Evolutionary conservation across 148 eudicot species (phyloP).

Genomic region (Chenopodium album): DNA sequence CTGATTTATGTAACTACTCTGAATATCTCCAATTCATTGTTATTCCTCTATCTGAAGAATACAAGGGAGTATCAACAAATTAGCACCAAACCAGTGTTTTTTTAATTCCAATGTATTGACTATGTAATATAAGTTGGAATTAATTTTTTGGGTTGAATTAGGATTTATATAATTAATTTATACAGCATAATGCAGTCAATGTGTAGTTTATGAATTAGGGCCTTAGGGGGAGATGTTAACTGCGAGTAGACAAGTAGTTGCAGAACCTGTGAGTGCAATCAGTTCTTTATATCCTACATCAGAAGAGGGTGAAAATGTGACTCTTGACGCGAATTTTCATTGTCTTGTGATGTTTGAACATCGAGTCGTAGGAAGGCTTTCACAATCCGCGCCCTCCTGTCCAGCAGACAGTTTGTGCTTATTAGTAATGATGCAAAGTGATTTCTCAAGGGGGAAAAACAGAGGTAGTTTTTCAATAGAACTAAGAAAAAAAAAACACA

Average conservation of each 20-base stretch:
- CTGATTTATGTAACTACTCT: slow-evolving; percentile 21
- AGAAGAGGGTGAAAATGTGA: neutral
- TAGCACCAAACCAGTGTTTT: slow-evolving; percentile 45
- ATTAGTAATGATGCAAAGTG: too few species aligned
- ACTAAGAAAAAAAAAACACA: neutral
- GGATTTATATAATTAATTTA: neutral
- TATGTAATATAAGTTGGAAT: slow-evolving; percentile 3
- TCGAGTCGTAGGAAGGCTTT: neutral
- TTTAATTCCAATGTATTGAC: slow-evolving; percentile 12
- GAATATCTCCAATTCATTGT: slow-evolving; percentile 7
- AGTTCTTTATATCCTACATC: neutral
- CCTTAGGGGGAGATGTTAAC: neutral
- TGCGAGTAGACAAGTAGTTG: neutral
- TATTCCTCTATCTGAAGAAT: slow-evolving; percentile 40
- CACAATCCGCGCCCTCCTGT: neutral
- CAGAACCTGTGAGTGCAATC: neutral
- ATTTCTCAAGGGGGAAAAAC: too few species aligned
- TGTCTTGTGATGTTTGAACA: neutral
- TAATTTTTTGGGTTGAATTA: neutral
- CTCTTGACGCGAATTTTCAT: neutral
- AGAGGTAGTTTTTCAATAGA: neutral
- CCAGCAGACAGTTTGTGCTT: neutral
- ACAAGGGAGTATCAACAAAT: slow-evolving; percentile 44
- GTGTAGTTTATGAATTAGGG: slow-evolving; percentile 13
- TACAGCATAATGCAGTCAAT: slow-evolving; percentile 20